These are phyloP conservation scores for Globisporangium iwayamae DNA, from an alignment of 352 stramenopile species.

Conservation along the genomic window DNA sequence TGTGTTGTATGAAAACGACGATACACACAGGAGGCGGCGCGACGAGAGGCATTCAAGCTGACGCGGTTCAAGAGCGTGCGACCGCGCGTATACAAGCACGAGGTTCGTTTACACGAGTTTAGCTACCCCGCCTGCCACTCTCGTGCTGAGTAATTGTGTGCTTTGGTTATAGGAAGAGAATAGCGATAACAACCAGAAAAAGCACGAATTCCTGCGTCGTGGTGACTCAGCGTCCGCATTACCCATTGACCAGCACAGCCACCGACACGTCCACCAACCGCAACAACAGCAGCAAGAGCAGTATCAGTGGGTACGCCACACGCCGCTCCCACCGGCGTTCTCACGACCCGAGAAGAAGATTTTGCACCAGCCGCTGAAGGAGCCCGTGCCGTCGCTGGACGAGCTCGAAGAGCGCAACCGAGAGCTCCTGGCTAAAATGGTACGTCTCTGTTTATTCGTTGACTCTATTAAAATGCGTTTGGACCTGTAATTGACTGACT, in stretches of 20 bases:
- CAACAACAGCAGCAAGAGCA: conserved; percentile 14
- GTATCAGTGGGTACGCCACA: not conserved
- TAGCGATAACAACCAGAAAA: conserved; percentile 18
- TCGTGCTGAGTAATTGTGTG: not conserved
- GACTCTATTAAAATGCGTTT: no score
- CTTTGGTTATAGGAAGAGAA: not conserved
- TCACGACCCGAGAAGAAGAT: conserved; percentile 3
- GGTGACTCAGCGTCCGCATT: conserved; percentile 14
- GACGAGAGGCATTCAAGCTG: conserved; percentile 59
- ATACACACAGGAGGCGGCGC: conserved; percentile 26
- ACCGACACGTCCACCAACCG: conserved; percentile 8
- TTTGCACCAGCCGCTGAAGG: conserved; percentile 27
- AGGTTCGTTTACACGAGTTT: conserved; percentile 15
- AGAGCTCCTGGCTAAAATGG: conserved; percentile 31
- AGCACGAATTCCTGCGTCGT: conserved; percentile 34
- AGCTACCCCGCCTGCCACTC: not conserved
- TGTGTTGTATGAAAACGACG: not conserved
- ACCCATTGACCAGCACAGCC: conserved; percentile 3
- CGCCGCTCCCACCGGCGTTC: conserved; percentile 7
- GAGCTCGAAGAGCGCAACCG: conserved; percentile 45
- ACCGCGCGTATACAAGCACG: conserved; percentile 41
- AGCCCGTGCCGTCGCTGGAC: conserved; percentile 42
- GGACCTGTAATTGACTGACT: not conserved
- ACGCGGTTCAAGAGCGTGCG: conserved; percentile 58
- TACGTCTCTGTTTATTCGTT: not conserved